phyloP scores from a whole-genome alignment of 768 basidiomycete genomes.

The Tricholoma matsutake region DNA sequence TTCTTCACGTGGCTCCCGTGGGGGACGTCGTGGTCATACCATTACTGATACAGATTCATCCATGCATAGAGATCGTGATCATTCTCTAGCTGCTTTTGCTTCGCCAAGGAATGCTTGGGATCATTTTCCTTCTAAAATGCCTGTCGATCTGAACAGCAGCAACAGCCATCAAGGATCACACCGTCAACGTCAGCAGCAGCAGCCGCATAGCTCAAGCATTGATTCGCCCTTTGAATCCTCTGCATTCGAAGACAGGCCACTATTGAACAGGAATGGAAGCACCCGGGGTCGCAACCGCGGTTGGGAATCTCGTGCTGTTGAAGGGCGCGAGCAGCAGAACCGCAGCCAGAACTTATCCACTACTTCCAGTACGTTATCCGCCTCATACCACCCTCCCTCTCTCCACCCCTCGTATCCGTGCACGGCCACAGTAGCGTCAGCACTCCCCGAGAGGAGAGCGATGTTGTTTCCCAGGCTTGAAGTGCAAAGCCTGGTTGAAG shows the following conservation, averaged over 20 bases:
- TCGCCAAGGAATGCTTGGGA: conserved; percentile 25
- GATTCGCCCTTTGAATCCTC: conserved; percentile 10
- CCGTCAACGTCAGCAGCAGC: conserved; percentile 7
- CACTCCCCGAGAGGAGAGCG: conserved; percentile 18
- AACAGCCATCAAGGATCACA: conserved; percentile 19
- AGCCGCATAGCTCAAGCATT: conserved; percentile 1
- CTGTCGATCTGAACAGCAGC: conserved; percentile 17
- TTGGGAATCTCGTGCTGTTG: conserved; percentile 24
- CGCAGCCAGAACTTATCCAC: conserved; percentile 34
- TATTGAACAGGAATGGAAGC: conserved; percentile 22
- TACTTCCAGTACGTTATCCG: conserved; percentile 62
- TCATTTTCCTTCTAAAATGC: conserved; percentile 15
- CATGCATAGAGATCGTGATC: conserved; percentile 26
- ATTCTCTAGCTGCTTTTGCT: conserved; percentile 12
- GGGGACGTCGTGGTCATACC: conserved; percentile 23
- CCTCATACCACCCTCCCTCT: conserved; percentile 43
- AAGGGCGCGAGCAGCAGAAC: conserved; percentile 25
- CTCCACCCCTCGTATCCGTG: conserved; percentile 35
- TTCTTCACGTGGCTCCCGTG: conserved; percentile 23
- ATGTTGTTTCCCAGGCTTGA: conserved; percentile 16
- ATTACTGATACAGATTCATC: conserved; percentile 27
- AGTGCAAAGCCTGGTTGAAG: conserved; percentile 21
- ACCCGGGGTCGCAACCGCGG: conserved; percentile 28
- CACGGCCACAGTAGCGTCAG: conserved; percentile 29
- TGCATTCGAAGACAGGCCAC: conserved; percentile 21